These are phyloP conservation scores for Leccinum boreale DNA, from an alignment of 768 basidiomycete genomes.

Conservation along the genomic window DNA sequence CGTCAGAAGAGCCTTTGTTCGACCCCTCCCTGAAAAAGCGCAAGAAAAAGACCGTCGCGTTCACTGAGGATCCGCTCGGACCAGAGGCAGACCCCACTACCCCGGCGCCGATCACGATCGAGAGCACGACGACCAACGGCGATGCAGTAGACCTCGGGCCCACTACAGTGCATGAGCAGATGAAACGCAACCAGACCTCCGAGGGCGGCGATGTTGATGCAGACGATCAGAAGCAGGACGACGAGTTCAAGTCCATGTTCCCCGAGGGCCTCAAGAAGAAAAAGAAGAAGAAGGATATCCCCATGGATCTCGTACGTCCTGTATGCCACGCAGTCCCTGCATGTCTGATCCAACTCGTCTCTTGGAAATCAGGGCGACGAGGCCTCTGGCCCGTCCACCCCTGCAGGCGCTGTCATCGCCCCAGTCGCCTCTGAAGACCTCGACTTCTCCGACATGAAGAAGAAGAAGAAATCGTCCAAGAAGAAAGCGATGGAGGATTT, in stretches of 20 bases:
- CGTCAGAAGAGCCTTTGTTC: slow-evolving; percentile 73
- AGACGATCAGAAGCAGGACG: slow-evolving; percentile 56
- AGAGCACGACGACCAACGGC: slow-evolving; percentile 64
- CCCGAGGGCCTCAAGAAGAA: slow-evolving; percentile 83
- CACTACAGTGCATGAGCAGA: slow-evolving; percentile 70
- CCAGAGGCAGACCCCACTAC: slow-evolving; percentile 80
- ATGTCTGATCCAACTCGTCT: not conserved
- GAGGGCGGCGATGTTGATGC: slow-evolving; percentile 34
- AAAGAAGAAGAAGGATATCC: slow-evolving; percentile 91
- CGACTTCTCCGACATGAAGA: slow-evolving; percentile 95
- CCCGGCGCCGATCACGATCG: slow-evolving; percentile 72
- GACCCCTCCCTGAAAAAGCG: slow-evolving; percentile 83
- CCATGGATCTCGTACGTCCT: slow-evolving; percentile 67
- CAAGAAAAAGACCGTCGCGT: slow-evolving; percentile 85
- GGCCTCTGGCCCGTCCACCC: slow-evolving; percentile 63
- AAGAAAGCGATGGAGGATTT: slow-evolving; percentile 92
- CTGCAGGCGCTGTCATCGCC: slow-evolving; percentile 38
- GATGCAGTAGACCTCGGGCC: slow-evolving; percentile 76
- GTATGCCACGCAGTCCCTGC: not conserved
- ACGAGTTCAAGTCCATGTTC: slow-evolving; percentile 81
- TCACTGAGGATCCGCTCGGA: slow-evolving; percentile 80
- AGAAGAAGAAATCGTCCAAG: slow-evolving; percentile 92
- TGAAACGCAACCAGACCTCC: slow-evolving; percentile 48
- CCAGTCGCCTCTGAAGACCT: slow-evolving; percentile 65
- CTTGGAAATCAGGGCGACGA: slow-evolving; percentile 50